A percentile compares a stretch with the other conserved stretches of the same genome.
Conservation (phyloP, 1,284 basidiomycete species). For the Tilletia walkeri region DNA sequence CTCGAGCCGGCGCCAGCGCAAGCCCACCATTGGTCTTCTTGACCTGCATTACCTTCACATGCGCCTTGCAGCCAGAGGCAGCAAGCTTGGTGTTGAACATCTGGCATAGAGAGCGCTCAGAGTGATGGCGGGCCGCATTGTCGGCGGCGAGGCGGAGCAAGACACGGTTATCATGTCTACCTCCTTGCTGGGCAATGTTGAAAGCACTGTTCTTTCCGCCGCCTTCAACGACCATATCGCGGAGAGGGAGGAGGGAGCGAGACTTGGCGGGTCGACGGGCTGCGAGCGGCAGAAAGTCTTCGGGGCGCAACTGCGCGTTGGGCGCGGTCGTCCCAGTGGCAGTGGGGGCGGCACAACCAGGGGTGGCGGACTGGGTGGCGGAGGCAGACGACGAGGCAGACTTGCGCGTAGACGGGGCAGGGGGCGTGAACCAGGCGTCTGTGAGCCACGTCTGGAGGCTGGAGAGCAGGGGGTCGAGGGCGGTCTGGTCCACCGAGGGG, state of each 20-base stretch:
- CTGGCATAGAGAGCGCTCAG: not conserved
- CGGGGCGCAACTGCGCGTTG: not conserved
- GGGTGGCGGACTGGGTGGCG: not conserved
- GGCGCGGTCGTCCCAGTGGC: too few species aligned
- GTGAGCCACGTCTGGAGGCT: not conserved
- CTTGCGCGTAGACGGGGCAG: not conserved
- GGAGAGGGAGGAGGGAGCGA: not conserved
- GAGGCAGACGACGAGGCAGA: not conserved
- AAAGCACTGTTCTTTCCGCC: not conserved
- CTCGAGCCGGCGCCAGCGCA: not conserved
- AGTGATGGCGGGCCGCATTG: not conserved
- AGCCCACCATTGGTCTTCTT: not conserved
- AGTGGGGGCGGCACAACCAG: too few species aligned
- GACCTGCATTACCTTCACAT: not conserved
- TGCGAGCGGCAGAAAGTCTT: not conserved
- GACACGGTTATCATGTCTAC: not conserved
- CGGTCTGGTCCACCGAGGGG: not conserved
- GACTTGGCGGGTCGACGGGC: not conserved
- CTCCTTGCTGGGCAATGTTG: constrained; percentile 5
- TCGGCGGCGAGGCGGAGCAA: not conserved
- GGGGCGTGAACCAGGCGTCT: not conserved
- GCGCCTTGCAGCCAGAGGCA: not conserved
- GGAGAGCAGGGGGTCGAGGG: not conserved
- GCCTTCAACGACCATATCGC: not conserved
- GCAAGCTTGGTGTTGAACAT: not conserved